phyloP scores from a whole-genome alignment of 2,329 filamentous ascomycete species.

The Scytalidium sp. region DNA sequence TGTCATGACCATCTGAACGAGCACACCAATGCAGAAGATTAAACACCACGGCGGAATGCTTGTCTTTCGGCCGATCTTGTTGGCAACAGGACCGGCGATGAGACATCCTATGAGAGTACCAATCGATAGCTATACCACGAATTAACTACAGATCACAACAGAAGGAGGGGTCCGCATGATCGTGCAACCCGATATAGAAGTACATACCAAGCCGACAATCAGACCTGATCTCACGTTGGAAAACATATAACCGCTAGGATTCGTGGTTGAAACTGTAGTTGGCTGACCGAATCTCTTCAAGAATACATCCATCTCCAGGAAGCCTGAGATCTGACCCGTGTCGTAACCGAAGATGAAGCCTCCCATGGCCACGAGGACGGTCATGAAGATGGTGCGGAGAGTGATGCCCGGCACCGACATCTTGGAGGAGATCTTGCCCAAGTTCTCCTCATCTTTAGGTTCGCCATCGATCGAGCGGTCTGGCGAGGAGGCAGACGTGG shows the following conservation, averaged over 20 bases:
- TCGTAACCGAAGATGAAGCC: conserved; percentile 30
- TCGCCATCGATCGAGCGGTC: background rate
- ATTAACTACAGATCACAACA: too few species aligned
- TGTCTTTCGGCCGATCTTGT: conserved; percentile 57
- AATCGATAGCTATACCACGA: conserved; percentile 59
- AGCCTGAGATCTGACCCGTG: conserved; percentile 46
- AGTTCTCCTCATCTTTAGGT: background rate
- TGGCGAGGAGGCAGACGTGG: background rate
- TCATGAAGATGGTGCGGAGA: conserved; percentile 19
- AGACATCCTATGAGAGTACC: conserved; percentile 79
- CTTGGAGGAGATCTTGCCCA: background rate
- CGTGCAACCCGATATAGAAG: too few species aligned
- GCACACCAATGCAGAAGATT: conserved; percentile 61
- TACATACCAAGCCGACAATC: conserved; percentile 52
- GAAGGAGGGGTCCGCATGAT: too few species aligned
- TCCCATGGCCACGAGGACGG: conserved; percentile 21
- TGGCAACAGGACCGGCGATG: conserved; percentile 69
- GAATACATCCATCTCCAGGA: conserved; percentile 59
- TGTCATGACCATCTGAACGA: conserved; percentile 60
- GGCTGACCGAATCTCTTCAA: conserved; percentile 48
- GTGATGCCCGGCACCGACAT: conserved; percentile 2
- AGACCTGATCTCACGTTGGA: conserved; percentile 59
- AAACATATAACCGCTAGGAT: conserved; percentile 38
- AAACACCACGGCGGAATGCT: conserved; percentile 52
- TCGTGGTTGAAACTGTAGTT: conserved; percentile 15